These are phyloP conservation scores for Apiosordaria backusii DNA, from an alignment of 495 filamentous ascomycete genomes.

Conservation along the genomic window DNA sequence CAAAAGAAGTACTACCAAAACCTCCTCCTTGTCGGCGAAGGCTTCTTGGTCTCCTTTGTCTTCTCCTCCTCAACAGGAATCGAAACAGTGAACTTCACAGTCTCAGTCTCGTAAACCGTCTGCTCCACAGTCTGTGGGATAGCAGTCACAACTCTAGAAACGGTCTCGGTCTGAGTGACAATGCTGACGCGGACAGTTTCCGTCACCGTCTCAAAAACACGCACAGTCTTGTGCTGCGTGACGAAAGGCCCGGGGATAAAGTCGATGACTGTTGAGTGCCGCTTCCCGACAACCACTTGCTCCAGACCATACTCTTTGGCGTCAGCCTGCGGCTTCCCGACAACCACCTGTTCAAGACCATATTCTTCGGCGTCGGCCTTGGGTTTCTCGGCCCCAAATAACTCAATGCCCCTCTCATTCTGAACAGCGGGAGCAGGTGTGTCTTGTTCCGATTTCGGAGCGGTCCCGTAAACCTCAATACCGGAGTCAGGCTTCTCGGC, in stretches of 20 bases:
- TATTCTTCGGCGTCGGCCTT: not conserved
- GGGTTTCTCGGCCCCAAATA: not conserved
- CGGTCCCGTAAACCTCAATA: not conserved
- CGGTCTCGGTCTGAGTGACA: slow-evolving; percentile 24
- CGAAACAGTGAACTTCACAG: slow-evolving; percentile 25
- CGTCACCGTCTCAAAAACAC: slow-evolving; percentile 34
- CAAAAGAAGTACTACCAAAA: slow-evolving; percentile 1
- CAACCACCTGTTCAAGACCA: not conserved
- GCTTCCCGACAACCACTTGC: not conserved
- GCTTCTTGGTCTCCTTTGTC: slow-evolving; percentile 2
- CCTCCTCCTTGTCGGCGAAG: slow-evolving; percentile 3
- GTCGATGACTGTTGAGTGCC: slow-evolving; percentile 2
- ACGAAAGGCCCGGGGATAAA: slow-evolving; percentile 20
- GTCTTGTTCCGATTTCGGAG: not conserved
- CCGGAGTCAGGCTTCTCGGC: not conserved
- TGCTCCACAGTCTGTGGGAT: slow-evolving; percentile 27
- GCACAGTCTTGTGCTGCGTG: slow-evolving; percentile 34
- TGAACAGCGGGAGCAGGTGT: not conserved
- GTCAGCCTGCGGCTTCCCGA: not conserved
- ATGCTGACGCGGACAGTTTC: slow-evolving; percentile 24
- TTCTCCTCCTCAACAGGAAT: slow-evolving; percentile 17
- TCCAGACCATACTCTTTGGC: not conserved
- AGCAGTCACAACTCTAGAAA: slow-evolving; percentile 22
- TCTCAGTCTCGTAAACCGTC: slow-evolving; percentile 32
- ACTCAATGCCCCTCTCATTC: not conserved